Conservation (phyloP, 2,329 filamentous ascomycete genomes). For the Diaporthe citrichinensis region DNA sequence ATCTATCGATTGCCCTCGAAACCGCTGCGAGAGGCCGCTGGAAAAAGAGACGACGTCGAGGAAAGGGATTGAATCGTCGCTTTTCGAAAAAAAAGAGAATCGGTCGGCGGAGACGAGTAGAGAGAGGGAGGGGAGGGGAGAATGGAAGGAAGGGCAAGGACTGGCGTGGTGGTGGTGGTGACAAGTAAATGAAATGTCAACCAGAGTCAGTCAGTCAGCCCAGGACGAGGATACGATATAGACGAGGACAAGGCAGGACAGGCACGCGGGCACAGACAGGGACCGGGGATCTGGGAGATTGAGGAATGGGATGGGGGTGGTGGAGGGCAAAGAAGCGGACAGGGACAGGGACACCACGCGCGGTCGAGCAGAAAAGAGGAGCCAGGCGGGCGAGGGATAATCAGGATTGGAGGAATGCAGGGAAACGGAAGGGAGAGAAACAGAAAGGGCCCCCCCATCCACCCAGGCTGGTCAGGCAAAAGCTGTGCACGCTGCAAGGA, state of each 20-base stretch:
- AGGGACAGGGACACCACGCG: constrained; percentile 30
- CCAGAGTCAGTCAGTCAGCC: constrained; percentile 34
- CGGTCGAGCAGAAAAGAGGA: constrained; percentile 21
- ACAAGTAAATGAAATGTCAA: constrained; percentile 38
- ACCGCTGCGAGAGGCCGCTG: constrained; percentile 34
- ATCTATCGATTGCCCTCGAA: constrained; percentile 37
- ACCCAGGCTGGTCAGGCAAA: background rate
- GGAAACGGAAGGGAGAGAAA: constrained; percentile 40
- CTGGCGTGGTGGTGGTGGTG: constrained; percentile 34
- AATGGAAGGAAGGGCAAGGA: constrained; percentile 37
- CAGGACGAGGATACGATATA: constrained; percentile 31
- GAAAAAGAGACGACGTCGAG: constrained; percentile 44
- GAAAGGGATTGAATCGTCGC: constrained; percentile 43
- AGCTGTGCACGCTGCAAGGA: constrained; percentile 10
- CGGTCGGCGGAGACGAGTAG: constrained; percentile 37
- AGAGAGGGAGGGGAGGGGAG: constrained; percentile 41
- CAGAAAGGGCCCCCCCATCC: constrained; percentile 33
- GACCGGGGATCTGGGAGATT: constrained; percentile 37
- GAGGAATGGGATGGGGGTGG: constrained; percentile 38
- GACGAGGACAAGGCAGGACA: constrained; percentile 38
- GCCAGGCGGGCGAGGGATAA: constrained; percentile 35
- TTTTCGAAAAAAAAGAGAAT: constrained; percentile 41
- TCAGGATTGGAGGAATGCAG: constrained; percentile 39
- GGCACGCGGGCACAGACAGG: constrained; percentile 40
- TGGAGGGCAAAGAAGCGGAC: constrained; percentile 14